Base-by-base conservation (phyloP, 768 basidiomycete genomes). In the Kwoniella europaea region DNA sequence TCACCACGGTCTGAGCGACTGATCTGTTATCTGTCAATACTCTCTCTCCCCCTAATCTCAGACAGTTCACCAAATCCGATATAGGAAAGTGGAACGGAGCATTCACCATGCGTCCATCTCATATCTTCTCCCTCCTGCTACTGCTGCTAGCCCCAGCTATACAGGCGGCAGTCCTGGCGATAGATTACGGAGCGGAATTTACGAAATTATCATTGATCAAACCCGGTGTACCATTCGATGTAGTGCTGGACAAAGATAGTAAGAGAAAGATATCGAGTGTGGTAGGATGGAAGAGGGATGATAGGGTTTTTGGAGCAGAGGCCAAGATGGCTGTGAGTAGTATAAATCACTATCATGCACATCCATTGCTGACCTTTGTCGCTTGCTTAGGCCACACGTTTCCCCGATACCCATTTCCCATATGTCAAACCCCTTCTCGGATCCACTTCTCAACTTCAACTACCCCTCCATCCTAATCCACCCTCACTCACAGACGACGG, bases 101-200 rank as follows among this genome's bases (percentile, higher is more conserved):
- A 3, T 22, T 55, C 66, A 20, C n/a, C 9, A 70, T 70, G 68
- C 68, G 68, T 16, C 46, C 44, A 12, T 24, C 35, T 12, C 55
- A 70, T 41, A 43, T 70, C n/a, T n/a, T 70, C n/a, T 70, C 68
- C 24, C 44, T 70, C 1, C 54, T 74, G 1, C 67, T 79, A 1
- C 74, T 81, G 9, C 42, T 77, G 13, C 69, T 78, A n/a, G 63
- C 67, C 1, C 80, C 80, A 13, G 69, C 73, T n/a, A 76, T 81
- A 7, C 71, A 72, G 42, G 82, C 81, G 16, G 79, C 94, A 2
- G 88, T 98, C 13, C 88, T 99, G 59, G 95, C 95, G 20, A 92
- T 99, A 79, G 97, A 99, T 89, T 98, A 97, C 88, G 97, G 97
- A 81, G 89, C 92, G 18, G 97, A 98, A 85, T 95, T 90, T 88